Conservation (phyloP, 331 rosid genomes). For the Dryas integrifolia region DNA sequence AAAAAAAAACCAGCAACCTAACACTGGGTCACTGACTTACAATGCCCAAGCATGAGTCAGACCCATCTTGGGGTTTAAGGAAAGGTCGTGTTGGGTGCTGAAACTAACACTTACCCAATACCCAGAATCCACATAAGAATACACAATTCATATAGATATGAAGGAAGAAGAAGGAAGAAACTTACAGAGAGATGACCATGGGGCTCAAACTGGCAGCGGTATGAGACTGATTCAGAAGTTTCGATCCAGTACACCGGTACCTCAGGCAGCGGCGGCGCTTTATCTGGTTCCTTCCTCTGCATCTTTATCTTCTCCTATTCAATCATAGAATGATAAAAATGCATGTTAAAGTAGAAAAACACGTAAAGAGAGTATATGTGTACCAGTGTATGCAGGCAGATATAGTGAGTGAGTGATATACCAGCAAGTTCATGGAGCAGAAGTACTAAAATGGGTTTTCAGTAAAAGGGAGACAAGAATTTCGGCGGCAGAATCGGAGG, state of each 20-base stretch:
- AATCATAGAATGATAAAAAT: background rate
- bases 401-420: conserved; percentile 9
- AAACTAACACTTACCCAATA: conserved; percentile 11
- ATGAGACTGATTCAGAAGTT: conserved; percentile 58
- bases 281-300: conserved; percentile 42
- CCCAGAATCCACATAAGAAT: background rate
- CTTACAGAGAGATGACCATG: conserved; percentile 69
- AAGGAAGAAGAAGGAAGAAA: background rate
- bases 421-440: conserved; percentile 42
- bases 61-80: background rate
- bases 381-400: background rate
- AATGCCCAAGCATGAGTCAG: background rate
- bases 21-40: background rate
- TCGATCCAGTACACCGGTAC: conserved; percentile 58
- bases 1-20: background rate
- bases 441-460: conserved; percentile 24
- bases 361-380: background rate
- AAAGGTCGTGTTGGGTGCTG: background rate
- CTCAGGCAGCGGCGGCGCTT: conserved; percentile 25
- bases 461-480: conserved; percentile 15
- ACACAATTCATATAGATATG: background rate
- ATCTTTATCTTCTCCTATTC: conserved; percentile 39
- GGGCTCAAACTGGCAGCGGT: conserved; percentile 51
- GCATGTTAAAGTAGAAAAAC: background rate
- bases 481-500: conserved; percentile 7